Evolutionary conservation across 768 basidiomycete species (phyloP).

Genomic region (Epithele typhae): DNA sequence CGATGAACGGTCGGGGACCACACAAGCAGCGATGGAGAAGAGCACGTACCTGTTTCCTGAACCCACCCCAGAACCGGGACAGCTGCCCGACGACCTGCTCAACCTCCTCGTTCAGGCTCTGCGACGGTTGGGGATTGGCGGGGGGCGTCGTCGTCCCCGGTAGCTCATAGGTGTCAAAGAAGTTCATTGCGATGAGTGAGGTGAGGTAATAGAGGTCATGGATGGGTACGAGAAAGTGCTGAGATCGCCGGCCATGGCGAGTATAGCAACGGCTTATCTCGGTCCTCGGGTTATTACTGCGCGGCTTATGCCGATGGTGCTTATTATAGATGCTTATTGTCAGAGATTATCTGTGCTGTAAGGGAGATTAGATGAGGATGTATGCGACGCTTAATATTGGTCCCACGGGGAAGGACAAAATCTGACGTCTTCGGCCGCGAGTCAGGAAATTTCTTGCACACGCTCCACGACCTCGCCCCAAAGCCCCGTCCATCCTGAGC

Average conservation of each 20-base stretch:
- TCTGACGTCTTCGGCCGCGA: constrained; percentile 10
- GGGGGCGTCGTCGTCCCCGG: constrained; percentile 45
- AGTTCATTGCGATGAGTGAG: constrained; percentile 49
- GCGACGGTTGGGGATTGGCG: constrained; percentile 40
- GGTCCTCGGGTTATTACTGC: too few relatives aligned
- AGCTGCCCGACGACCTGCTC: constrained; percentile 85
- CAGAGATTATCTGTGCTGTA: too few relatives aligned
- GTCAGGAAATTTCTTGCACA: constrained; percentile 14
- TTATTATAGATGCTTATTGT: too few relatives aligned
- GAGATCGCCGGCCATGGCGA: too few relatives aligned
- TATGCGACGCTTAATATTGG: too few relatives aligned
- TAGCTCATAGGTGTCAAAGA: constrained; percentile 67
- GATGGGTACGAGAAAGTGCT: not conserved
- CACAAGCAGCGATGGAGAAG: not conserved
- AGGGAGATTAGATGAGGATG: too few relatives aligned
- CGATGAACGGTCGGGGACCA: not conserved
- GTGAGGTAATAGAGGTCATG: constrained; percentile 5
- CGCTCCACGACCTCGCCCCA: constrained; percentile 1
- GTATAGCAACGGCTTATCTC: too few relatives aligned
- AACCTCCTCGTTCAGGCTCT: constrained; percentile 80
- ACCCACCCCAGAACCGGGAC: constrained; percentile 85
- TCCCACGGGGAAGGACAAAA: constrained; percentile 13
- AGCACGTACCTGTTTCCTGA: constrained; percentile 73
- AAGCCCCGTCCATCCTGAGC: constrained; percentile 16
- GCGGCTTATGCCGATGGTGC: too few relatives aligned